phyloP scores from a whole-genome alignment of 768 basidiomycete genomes.

The Xanthoconium purpureum region DNA sequence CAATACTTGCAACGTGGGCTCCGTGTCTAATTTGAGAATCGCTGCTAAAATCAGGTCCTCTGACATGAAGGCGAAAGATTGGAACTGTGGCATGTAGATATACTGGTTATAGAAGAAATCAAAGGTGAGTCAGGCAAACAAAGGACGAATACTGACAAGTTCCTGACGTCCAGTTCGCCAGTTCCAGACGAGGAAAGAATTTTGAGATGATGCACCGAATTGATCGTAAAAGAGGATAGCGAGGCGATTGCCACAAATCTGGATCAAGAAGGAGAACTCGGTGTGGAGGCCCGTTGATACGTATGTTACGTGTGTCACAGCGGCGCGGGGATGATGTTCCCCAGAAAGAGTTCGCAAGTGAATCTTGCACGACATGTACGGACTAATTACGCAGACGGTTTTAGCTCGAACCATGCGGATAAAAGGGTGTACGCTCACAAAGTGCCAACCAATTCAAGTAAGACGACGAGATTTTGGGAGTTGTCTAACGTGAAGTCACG shows the following conservation, averaged over 20 bases:
- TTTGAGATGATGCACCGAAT: not conserved
- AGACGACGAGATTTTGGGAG: conserved; percentile 35
- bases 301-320: conserved; percentile 14
- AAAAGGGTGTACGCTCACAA: conserved; percentile 14
- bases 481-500: conserved; percentile 38
- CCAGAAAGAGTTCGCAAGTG: conserved; percentile 34
- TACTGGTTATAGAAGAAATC: conserved; percentile 15
- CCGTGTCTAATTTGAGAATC: conserved; percentile 4
- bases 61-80: conserved; percentile 35
- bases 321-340: conserved; percentile 24
- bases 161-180: conserved; percentile 32
- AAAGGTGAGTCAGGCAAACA: not conserved
- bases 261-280: conserved; percentile 24
- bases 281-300: not conserved
- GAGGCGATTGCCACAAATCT: conserved; percentile 31
- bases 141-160: conserved; percentile 23
- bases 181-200: conserved; percentile 33
- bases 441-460: conserved; percentile 23
- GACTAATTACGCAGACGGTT: conserved; percentile 13
- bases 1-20: conserved; percentile 18
- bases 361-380: conserved; percentile 17
- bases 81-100: conserved; percentile 20
- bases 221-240: conserved; percentile 28
- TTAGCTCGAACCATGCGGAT: not conserved
- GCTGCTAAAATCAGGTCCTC: conserved; percentile 28